Percentiles rank a stretch among this genome's conserved stretches.
Evolutionary conservation across 1,284 basidiomycete genomes (phyloP).

Genomic region (Neolentinus lepideus): DNA sequence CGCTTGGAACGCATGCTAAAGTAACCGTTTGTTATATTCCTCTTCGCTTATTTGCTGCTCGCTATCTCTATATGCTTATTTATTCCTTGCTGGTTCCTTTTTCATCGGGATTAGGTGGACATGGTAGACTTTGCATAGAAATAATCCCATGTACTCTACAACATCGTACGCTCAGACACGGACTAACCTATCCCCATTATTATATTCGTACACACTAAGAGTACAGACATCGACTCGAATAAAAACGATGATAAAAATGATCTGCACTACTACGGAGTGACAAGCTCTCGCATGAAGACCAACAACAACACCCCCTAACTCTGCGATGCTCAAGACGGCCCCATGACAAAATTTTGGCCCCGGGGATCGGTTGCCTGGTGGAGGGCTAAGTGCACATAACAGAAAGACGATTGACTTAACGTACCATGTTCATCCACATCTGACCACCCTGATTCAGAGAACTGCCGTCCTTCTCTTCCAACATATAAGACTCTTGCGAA

Average conservation of each 20-base stretch:
- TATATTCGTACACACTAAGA: neutral
- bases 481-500: conserved; percentile 52
- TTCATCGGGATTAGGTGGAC: neutral
- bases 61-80: neutral
- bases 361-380: neutral
- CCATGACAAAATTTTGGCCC: neutral
- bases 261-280: no score
- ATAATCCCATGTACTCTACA: neutral
- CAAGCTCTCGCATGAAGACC: no score
- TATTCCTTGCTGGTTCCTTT: neutral
- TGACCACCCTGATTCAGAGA: conserved; percentile 32
- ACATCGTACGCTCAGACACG: neutral
- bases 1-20: conserved; percentile 2
- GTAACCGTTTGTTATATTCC: conserved; percentile 3
- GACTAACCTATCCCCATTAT: neutral
- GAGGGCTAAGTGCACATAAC: neutral
- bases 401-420: conserved; percentile 8
- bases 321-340: neutral
- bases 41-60: neutral
- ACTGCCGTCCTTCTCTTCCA: conserved; percentile 52
- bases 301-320: no score
- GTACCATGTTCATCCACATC: conserved; percentile 34
- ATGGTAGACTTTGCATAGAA: neutral
- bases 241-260: neutral
- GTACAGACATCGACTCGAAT: neutral